These are phyloP conservation scores for Pythium periplocum DNA, from an alignment of 352 stramenopile genomes.

Conservation along the genomic window DNA sequence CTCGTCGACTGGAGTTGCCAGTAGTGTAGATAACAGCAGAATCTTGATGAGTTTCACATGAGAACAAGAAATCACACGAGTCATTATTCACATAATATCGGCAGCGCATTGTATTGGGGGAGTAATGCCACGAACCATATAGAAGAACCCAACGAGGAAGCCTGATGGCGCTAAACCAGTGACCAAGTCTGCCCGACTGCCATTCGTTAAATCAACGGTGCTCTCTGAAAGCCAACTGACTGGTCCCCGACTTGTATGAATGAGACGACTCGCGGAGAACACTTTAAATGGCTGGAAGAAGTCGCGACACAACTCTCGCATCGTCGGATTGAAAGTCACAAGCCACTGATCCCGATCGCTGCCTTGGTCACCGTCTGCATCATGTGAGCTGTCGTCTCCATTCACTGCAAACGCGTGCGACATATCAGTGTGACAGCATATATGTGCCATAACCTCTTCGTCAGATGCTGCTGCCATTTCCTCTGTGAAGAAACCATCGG, in stretches of 20 bases:
- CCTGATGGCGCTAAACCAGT: background rate
- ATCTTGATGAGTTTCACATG: too few relatives aligned
- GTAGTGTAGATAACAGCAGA: too few relatives aligned
- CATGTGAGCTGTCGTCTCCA: background rate
- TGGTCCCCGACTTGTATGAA: background rate
- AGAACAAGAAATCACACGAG: too few relatives aligned
- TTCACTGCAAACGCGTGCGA: slow-evolving; percentile 3
- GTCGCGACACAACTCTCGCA: slow-evolving; percentile 4
- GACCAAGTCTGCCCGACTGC: slow-evolving; percentile 1
- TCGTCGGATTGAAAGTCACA: slow-evolving; percentile 3
- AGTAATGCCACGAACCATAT: background rate
- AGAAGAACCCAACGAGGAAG: slow-evolving; percentile 9
- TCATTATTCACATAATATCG: too few relatives aligned
- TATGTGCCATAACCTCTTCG: slow-evolving; percentile 6
- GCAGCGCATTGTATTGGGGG: too few relatives aligned
- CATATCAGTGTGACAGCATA: slow-evolving; percentile 7
- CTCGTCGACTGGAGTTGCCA: too few relatives aligned
- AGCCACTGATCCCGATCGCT: background rate
- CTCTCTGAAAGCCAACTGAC: background rate
- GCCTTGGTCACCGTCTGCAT: too few relatives aligned
- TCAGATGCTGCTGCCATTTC: background rate
- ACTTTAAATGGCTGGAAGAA: slow-evolving; percentile 2
- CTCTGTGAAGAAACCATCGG: slow-evolving; percentile 6
- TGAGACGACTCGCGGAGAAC: background rate
- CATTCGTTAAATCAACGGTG: background rate